Base-by-base conservation (phyloP, 1,284 basidiomycete genomes). In the Austropuccinia psidii region DNA sequence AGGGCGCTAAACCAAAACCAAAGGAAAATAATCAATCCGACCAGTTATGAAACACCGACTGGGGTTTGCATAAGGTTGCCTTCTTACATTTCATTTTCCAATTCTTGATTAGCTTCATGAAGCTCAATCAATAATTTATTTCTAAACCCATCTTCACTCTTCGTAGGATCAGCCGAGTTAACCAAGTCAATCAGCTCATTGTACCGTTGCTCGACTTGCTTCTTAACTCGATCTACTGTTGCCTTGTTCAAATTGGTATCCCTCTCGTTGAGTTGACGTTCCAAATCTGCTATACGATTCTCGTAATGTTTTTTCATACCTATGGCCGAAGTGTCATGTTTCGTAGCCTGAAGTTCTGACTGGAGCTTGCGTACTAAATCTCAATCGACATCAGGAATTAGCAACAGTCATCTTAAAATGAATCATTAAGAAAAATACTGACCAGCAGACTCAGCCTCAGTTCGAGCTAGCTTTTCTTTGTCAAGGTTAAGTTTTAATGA, bases 71-170 rank as follows among this genome's bases (percentile, higher is more conserved):
- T 75, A 78, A n/a, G n/a, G n/a, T n/a, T n/a, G n/a, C n/a, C n/a
- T n/a, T n/a, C 78, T 5, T 83, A 83, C 76, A 88, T 82, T 74
- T 89, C 87, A 72, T 84, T 84, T 43, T 84, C 84, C 73, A 89
- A 82, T 54, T 86, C 85, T 54, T 87, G 86, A 75, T 89, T 88
- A 0, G 85, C 84, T 19, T 84, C 79, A 76, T 88, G 85, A 31
- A 92, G 83, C 78, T 91, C 89, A 54, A 85, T 85, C 35, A 91
- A 82, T 1, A 91, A 82, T 43, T 86, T 85, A 47, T 85, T 84
- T 13, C 50, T 52, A 37, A 73, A 62, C 15, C 31, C 70, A 75
- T 90, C 88, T 58, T 84, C 83, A 11, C 86, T 85, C 15, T 83
- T 84, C 70, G 83, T 84, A 58, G 83, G 84, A 17, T 61, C 50